A percentile compares a stretch with the other conserved stretches of the same genome.
Evolutionary conservation across 116 monocot species (phyloP).

Genomic region (Cymodocea nodosa): DNA sequence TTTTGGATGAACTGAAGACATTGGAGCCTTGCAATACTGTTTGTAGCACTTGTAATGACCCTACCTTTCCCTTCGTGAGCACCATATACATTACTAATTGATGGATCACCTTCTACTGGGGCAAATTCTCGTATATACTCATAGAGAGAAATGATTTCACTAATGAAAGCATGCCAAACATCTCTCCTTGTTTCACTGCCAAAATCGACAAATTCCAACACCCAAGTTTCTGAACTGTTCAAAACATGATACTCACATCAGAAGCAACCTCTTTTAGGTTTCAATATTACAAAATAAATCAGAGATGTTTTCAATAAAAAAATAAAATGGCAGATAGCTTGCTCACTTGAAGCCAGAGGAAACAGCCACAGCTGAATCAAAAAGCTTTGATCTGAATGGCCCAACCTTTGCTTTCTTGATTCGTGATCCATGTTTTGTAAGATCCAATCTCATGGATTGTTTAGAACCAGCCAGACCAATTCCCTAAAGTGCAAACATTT

Average conservation of each 20-base stretch:
- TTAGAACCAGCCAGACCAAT: constrained; percentile 62
- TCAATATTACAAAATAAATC: not conserved
- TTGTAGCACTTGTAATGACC: constrained; percentile 57
- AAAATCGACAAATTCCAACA: constrained; percentile 92
- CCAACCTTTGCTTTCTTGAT: constrained; percentile 83
- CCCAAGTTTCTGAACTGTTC: constrained; percentile 28
- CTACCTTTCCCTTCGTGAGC: constrained; percentile 59
- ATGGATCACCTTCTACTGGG: constrained; percentile 62
- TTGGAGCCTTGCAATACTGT: constrained; percentile 83
- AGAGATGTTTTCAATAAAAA: not conserved
- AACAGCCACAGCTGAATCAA: constrained; percentile 88
- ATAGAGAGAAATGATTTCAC: constrained; percentile 68
- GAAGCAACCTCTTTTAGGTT: not conserved
- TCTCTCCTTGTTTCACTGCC: constrained; percentile 88
- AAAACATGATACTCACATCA: constrained; percentile 3
- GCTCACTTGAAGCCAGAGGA: constrained; percentile 63
- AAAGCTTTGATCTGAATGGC: constrained; percentile 75
- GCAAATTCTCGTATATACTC: constrained; percentile 77
- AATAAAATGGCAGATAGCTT: not conserved
- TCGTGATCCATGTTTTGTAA: constrained; percentile 34
- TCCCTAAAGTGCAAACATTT: constrained; percentile 37
- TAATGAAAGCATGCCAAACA: constrained; percentile 90
- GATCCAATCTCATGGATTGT: constrained; percentile 59
- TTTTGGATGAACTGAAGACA: constrained; percentile 59
- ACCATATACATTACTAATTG: constrained; percentile 69